Percentiles rank a stretch among this genome's conserved stretches.
Conservation (phyloP, 2,329 filamentous ascomycete species). For the Colletotrichum sp. region DNA sequence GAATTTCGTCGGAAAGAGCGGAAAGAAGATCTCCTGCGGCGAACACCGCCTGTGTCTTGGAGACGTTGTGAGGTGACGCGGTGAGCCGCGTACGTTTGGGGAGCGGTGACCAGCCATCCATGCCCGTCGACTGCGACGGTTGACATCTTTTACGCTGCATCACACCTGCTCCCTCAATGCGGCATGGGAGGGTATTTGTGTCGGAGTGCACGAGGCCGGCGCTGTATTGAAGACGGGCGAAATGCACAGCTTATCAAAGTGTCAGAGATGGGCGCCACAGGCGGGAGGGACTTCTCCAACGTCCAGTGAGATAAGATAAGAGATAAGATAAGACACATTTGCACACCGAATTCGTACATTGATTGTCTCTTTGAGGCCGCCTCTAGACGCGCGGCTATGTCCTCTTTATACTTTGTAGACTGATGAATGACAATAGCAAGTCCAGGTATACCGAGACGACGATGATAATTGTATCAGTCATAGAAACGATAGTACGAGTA, state of each 20-base stretch:
- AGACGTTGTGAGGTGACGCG: background rate
- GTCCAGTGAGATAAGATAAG: background rate
- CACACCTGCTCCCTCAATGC: background rate
- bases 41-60: background rate
- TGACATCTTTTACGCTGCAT: background rate
- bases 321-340: background rate
- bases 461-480: background rate
- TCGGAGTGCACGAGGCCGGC: background rate
- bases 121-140: background rate
- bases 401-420: background rate
- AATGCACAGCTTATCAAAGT: background rate
- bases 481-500: background rate
- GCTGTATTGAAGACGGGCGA: background rate
- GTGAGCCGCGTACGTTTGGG: background rate
- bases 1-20: constrained; percentile 82
- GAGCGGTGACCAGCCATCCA: background rate
- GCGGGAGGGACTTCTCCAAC: background rate
- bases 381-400: background rate
- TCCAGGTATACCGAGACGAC: background rate
- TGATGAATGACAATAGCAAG: background rate
- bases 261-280: background rate
- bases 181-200: background rate
- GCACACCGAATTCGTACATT: background rate
- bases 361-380: background rate
- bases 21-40: constrained; percentile 66